Percentiles rank a stretch among this genome's conserved stretches.
Evolutionary conservation across 208 protist genomes (phyloP).

Genomic region (Crithidia thermophila): DNA sequence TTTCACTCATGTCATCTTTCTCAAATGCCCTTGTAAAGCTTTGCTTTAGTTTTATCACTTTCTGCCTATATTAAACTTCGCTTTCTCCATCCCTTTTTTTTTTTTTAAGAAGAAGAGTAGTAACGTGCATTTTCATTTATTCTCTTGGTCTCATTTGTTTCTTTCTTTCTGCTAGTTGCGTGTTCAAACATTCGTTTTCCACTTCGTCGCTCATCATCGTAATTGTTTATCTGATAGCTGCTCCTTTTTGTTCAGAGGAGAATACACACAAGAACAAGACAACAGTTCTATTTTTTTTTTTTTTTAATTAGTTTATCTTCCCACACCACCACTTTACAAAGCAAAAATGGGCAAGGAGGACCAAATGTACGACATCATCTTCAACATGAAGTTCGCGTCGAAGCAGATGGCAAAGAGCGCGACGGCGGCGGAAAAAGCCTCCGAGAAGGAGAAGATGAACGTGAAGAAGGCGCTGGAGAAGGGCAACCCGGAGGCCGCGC

Average conservation of each 20-base stretch:
- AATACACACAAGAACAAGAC: too few species aligned
- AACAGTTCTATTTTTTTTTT: too few species aligned
- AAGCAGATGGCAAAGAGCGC: slow-evolving; percentile 95
- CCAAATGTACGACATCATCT: slow-evolving; percentile 91
- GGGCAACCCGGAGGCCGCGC: slow-evolving; percentile 97
- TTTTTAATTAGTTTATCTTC: too few species aligned
- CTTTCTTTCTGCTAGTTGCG: background rate
- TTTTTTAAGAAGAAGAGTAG: background rate
- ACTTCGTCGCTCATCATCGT: background rate
- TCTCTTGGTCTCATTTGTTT: background rate
- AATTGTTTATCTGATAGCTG: background rate
- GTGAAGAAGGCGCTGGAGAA: slow-evolving; percentile 97
- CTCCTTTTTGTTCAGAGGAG: too few species aligned
- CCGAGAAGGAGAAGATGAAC: slow-evolving; percentile 93
- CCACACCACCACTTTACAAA: too few species aligned
- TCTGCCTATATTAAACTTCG: background rate
- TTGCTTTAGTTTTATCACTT: background rate
- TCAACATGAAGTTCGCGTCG: slow-evolving; percentile 96
- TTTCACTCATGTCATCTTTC: background rate
- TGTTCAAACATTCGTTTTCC: background rate
- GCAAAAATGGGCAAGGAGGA: slow-evolving; percentile 70
- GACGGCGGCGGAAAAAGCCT: slow-evolving; percentile 87
- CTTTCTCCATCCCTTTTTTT: background rate
- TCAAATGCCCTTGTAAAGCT: too few species aligned
- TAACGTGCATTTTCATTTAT: background rate